phyloP scores from a whole-genome alignment of 1,284 basidiomycete genomes.

The Trametes pubescens region DNA sequence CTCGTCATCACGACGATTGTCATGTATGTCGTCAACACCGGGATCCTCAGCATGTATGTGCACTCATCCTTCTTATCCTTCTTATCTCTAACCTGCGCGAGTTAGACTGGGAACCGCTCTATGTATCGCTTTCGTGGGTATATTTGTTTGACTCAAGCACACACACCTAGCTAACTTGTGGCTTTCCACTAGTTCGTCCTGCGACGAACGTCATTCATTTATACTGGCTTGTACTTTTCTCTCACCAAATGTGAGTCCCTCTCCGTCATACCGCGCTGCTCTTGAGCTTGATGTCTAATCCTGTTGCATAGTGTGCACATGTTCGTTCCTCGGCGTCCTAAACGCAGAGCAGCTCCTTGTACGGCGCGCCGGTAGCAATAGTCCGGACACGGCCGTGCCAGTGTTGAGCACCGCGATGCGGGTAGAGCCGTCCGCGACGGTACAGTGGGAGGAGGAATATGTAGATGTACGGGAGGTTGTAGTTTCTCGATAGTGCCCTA shows the following conservation, averaged over 20 bases:
- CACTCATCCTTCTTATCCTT: background rate
- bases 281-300: background rate
- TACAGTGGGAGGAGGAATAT: background rate
- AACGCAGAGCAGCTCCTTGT: conserved; percentile 24
- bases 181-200: conserved; percentile 2
- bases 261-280: too few species aligned
- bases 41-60: conserved; percentile 12
- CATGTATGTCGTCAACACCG: conserved; percentile 22
- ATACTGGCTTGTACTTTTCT: conserved; percentile 19
- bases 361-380: background rate
- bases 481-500: background rate
- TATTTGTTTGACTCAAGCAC: too few species aligned
- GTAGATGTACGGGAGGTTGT: background rate
- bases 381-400: background rate
- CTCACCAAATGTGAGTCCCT: conserved; percentile 19
- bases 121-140: conserved; percentile 14
- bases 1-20: conserved; percentile 11
- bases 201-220: conserved; percentile 10
- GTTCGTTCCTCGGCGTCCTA: conserved; percentile 24
- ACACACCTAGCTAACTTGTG: background rate
- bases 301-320: conserved; percentile 19
- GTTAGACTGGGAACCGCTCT: conserved; percentile 2
- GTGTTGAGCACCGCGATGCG: conserved; percentile 23
- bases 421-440: conserved; percentile 10
- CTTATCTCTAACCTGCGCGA: background rate